These are phyloP conservation scores for Sporisorium scitamineum DNA, from an alignment of 1,284 basidiomycete genomes.

Conservation along the genomic window DNA sequence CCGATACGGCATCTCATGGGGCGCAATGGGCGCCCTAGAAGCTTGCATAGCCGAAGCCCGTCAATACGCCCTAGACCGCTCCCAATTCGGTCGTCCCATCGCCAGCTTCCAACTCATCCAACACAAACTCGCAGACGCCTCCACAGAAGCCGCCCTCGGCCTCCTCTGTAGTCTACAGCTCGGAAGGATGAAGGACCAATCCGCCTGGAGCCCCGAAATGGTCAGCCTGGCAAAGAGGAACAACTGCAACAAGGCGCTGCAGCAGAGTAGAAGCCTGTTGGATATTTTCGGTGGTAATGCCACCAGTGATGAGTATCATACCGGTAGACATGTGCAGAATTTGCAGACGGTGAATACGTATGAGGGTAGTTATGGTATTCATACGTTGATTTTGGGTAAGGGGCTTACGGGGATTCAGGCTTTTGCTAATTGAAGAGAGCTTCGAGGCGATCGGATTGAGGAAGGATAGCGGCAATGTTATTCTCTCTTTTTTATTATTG, in stretches of 20 bases:
- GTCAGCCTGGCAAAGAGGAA: slow-evolving; percentile 94
- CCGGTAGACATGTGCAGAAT: slow-evolving; percentile 57
- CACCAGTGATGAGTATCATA: slow-evolving; percentile 69
- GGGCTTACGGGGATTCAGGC: slow-evolving; percentile 88
- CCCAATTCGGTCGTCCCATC: slow-evolving; percentile 88
- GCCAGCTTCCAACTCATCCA: slow-evolving; percentile 92
- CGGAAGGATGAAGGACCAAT: slow-evolving; percentile 87
- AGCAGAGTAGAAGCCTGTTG: slow-evolving; percentile 66
- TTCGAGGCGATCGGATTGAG: no score
- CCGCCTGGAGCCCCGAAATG: slow-evolving; percentile 82
- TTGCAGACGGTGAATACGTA: slow-evolving; percentile 65
- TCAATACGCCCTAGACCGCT: slow-evolving; percentile 83
- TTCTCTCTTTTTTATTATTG: no score
- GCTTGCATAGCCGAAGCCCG: slow-evolving; percentile 85
- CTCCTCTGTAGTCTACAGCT: slow-evolving; percentile 79
- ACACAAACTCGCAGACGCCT: slow-evolving; percentile 94
- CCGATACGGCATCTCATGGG: slow-evolving; percentile 65
- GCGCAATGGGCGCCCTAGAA: slow-evolving; percentile 76
- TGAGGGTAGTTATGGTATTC: slow-evolving; percentile 62
- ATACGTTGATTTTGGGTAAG: slow-evolving; percentile 84
- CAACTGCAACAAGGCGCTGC: slow-evolving; percentile 87
- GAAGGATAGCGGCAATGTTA: no score
- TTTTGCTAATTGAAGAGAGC: slow-evolving; percentile 75
- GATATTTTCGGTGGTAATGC: slow-evolving; percentile 75
- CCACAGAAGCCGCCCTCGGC: slow-evolving; percentile 85